A percentile compares a stretch with the other conserved stretches of the same genome.
phyloP scores from a whole-genome alignment of 2,329 filamentous ascomycete genomes.

The Venturia effusa region DNA sequence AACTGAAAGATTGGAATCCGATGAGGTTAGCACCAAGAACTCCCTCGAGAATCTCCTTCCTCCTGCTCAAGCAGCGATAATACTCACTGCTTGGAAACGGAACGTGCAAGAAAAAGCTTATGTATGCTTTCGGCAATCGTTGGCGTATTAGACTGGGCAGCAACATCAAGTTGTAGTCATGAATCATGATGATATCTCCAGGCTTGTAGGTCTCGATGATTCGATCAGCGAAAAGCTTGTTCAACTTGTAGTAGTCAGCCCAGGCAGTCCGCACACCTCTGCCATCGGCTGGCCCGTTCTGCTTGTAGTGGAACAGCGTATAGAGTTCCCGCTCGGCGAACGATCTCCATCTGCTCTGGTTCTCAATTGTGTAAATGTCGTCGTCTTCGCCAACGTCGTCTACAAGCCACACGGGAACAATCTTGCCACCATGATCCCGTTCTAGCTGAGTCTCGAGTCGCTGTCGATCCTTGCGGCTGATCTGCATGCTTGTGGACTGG shows the following conservation, averaged over 20 bases:
- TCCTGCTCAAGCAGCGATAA: constrained; percentile 72
- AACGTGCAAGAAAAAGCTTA: constrained; percentile 87
- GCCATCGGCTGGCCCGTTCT: constrained; percentile 80
- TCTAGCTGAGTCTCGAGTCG: constrained; percentile 65
- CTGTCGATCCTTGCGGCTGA: constrained; percentile 52
- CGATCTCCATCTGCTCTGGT: constrained; percentile 76
- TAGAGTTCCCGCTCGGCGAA: constrained; percentile 90
- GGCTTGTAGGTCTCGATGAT: constrained; percentile 85
- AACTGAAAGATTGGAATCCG: constrained; percentile 91
- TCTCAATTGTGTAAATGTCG: constrained; percentile 53
- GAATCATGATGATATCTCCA: constrained; percentile 83
- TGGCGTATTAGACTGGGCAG: constrained; percentile 83
- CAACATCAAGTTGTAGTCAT: constrained; percentile 89
- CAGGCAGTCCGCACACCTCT: constrained; percentile 72
- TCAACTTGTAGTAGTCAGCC: constrained; percentile 89
- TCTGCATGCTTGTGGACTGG: constrained; percentile 38
- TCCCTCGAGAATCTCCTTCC: constrained; percentile 84
- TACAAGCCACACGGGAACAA: constrained; percentile 79
- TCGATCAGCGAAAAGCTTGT: constrained; percentile 80
- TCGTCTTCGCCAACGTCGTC: constrained; percentile 52
- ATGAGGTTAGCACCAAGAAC: constrained; percentile 86
- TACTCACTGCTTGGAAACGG: constrained; percentile 97
- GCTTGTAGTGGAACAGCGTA: constrained; percentile 91
- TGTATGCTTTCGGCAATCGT: constrained; percentile 77
- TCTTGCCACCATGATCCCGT: constrained; percentile 63